These are phyloP conservation scores for Suillus ampliporus DNA, from an alignment of 768 basidiomycete genomes.

Conservation along the genomic window DNA sequence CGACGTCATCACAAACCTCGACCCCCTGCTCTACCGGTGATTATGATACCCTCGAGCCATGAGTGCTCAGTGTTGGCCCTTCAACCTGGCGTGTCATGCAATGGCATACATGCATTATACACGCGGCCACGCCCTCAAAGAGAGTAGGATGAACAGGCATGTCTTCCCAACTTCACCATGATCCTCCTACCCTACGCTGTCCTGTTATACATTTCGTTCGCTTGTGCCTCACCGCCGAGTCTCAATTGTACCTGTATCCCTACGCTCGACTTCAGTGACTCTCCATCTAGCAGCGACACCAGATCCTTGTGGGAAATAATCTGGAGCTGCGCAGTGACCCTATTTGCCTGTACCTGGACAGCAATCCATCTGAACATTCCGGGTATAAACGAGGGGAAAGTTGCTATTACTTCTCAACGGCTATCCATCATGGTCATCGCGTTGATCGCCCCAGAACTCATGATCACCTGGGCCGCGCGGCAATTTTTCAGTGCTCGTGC, in stretches of 20 bases:
- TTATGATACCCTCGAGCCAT: background rate
- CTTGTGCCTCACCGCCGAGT: background rate
- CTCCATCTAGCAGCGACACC: conserved; percentile 3
- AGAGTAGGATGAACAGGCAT: background rate
- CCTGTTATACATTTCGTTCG: background rate
- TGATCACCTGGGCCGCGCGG: conserved; percentile 33
- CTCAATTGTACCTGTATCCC: background rate
- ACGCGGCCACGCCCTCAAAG: background rate
- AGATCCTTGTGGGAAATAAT: conserved; percentile 24
- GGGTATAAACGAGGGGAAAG: conserved; percentile 12
- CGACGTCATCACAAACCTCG: background rate
- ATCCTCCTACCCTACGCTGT: background rate
- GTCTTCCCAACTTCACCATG: background rate
- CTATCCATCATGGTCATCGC: conserved; percentile 26
- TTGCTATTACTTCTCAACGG: conserved; percentile 7
- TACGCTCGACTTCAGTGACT: background rate
- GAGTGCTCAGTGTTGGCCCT: background rate
- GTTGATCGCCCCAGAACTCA: conserved; percentile 34
- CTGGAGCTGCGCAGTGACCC: conserved; percentile 33
- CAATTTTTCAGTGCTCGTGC: conserved; percentile 27
- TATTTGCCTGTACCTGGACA: conserved; percentile 38
- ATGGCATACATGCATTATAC: background rate
- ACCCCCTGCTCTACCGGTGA: background rate
- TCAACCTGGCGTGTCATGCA: background rate
- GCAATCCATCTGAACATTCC: conserved; percentile 38